Percentiles rank a stretch among this genome's conserved stretches.
Conservation (phyloP, 306 rosid species). For the Lupinus albus region DNA sequence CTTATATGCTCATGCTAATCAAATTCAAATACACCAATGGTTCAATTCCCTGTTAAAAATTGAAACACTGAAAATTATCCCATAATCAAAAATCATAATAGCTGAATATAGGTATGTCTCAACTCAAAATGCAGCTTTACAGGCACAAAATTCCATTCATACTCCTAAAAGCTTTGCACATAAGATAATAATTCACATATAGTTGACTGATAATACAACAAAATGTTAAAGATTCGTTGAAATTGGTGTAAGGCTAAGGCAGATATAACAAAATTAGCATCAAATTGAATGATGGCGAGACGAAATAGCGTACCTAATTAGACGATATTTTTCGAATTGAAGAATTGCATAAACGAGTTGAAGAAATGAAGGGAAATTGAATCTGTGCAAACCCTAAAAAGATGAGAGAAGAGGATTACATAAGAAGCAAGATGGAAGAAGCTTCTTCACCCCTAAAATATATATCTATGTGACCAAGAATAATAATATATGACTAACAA, state of each 20-base stretch:
- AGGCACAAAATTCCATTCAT: constrained; percentile 28
- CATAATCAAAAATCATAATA: neutral
- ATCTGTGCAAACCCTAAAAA: constrained; percentile 45
- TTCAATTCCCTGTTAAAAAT: constrained; percentile 38
- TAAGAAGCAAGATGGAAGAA: constrained; percentile 47
- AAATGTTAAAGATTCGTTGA: neutral
- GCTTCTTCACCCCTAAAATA: too few relatives aligned
- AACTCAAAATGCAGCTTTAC: constrained; percentile 41
- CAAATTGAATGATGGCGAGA: constrained; percentile 10
- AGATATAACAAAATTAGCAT: constrained; percentile 1
- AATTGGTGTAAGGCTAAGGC: neutral
- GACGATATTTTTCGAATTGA: neutral
- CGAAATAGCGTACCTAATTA: constrained; percentile 17
- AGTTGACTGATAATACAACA: neutral
- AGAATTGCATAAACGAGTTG: neutral
- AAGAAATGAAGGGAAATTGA: constrained; percentile 35
- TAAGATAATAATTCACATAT: neutral
- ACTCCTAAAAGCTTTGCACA: constrained; percentile 28
- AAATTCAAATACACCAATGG: constrained; percentile 34
- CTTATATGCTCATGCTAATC: constrained; percentile 34
- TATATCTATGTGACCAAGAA: too few relatives aligned
- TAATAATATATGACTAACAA: too few relatives aligned
- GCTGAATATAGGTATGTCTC: constrained; percentile 16
- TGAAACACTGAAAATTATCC: neutral
- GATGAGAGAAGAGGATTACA: constrained; percentile 31